Evolutionary conservation across 805 yeast genomes (phyloP), one percentile per base, ranked within the genome.

Genomic region (Yarrowia sp.): DNA sequence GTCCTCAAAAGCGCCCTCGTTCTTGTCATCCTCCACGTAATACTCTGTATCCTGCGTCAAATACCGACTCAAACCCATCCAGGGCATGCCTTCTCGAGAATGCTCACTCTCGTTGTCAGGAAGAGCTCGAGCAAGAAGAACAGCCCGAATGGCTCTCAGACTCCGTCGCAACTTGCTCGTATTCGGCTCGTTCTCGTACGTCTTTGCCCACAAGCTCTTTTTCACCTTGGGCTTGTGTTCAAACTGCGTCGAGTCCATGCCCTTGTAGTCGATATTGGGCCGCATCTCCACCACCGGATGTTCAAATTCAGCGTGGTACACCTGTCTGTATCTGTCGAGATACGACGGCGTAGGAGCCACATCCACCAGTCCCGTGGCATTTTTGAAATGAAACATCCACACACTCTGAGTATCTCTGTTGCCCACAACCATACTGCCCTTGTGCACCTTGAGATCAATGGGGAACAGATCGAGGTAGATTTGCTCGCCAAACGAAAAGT

Each of bases 51-150:
- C 74, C 32, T 78, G 80, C 8, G 75, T 78, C n/a, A 86, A 75
- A 75, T 93, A 94, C 45, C 95, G 83, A 14, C 86, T 80, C 35
- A 94, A 78, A 0, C 98, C 98, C 70, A 80, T 84, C 98, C 98
- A 94, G 16, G 67, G n/a, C 38, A 49, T 7, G 8, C 56, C 56
- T 22, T 49, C 56, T 1, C 46, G 19, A 2, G 67, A 48, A 26
- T 35, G 41, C n/a, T 22, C 48, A 40, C 56, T 48, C 40, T 49
- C 46, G 22, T 38, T 38, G 15, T 63, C 67, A 4, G 67, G 46
- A 19, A 40, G 38, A 38, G 67, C 45, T 5, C 48, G 19, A 8
- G 67, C 67, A 3, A 46, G 56, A 12, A 63, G 26, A 38, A 63
- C 56, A 3, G 67, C 67, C 12, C 56, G 40, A 22, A 63, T 38